Percentiles rank a stretch among this genome's conserved stretches.
These are phyloP conservation scores for Wickerhamiella spandovensis DNA, from an alignment of 805 yeast species.

Conservation along the genomic window DNA sequence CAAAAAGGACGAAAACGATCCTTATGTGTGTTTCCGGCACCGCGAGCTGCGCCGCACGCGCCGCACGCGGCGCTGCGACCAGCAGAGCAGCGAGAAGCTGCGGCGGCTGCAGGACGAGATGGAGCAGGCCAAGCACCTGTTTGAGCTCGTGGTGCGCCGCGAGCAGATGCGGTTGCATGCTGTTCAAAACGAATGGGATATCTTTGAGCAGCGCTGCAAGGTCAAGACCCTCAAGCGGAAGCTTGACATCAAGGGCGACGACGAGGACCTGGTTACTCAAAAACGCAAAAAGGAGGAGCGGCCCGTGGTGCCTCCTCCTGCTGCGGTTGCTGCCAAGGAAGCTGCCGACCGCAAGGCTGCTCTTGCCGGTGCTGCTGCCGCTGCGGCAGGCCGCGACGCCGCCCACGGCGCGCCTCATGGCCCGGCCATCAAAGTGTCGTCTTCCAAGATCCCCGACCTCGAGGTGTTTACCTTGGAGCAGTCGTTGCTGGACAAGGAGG, in stretches of 20 bases:
- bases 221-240: slow-evolving; percentile 64
- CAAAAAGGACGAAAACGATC: slow-evolving; percentile 69
- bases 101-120: slow-evolving; percentile 62
- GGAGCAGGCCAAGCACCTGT: slow-evolving; percentile 57
- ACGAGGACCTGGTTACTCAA: slow-evolving; percentile 65
- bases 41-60: slow-evolving; percentile 92
- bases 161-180: slow-evolving; percentile 52
- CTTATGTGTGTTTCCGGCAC: slow-evolving; percentile 89
- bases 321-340: slow-evolving; percentile 5
- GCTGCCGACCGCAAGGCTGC: slow-evolving; percentile 12
- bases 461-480: slow-evolving; percentile 73
- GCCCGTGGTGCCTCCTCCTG: slow-evolving; percentile 10
- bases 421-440: slow-evolving; percentile 67
- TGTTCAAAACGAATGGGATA: slow-evolving; percentile 45
- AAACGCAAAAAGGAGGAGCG: slow-evolving; percentile 13
- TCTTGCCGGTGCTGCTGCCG: slow-evolving; percentile 24
- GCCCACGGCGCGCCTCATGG: slow-evolving; percentile 4
- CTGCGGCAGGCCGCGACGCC: slow-evolving; percentile 4
- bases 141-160: slow-evolving; percentile 59
- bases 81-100: slow-evolving; percentile 74
- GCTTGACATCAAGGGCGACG: slow-evolving; percentile 63
- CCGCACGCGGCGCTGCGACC: slow-evolving; percentile 89
- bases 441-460: slow-evolving; percentile 86
- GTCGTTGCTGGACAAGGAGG: slow-evolving; percentile 60
- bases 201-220: slow-evolving; percentile 60